A percentile compares a stretch with the other conserved stretches of the same genome.
Conservation (phyloP, 2,329 filamentous ascomycete species). For the Fusarium redolens region DNA sequence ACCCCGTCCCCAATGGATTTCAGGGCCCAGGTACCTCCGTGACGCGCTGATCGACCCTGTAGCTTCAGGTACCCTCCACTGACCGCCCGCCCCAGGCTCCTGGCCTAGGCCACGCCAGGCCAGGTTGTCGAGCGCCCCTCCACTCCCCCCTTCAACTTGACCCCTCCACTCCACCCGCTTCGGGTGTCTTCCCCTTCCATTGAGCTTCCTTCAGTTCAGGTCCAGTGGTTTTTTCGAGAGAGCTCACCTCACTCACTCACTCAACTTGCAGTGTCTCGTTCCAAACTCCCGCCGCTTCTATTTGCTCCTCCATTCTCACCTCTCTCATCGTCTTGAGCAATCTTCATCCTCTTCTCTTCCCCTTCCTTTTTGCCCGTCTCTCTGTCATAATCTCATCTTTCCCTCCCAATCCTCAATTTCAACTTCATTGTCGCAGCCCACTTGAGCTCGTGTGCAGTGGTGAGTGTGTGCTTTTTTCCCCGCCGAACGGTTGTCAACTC, state of each 20-base stretch:
- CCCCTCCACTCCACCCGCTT: slow-evolving; percentile 41
- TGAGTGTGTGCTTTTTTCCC: slow-evolving; percentile 40
- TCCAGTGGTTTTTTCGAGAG: slow-evolving; percentile 45
- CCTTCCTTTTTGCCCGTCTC: slow-evolving; percentile 32
- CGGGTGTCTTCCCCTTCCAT: slow-evolving; percentile 44
- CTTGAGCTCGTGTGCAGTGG: slow-evolving; percentile 42
- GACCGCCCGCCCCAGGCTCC: slow-evolving; percentile 26
- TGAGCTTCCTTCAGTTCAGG: slow-evolving; percentile 41
- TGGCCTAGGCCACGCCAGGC: slow-evolving; percentile 20
- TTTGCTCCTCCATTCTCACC: slow-evolving; percentile 38
- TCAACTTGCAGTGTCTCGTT: slow-evolving; percentile 26
- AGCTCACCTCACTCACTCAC: slow-evolving; percentile 37
- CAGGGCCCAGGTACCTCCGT: slow-evolving; percentile 37
- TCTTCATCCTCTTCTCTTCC: slow-evolving; percentile 23
- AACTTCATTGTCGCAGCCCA: slow-evolving; percentile 40
- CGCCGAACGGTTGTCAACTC: slow-evolving; percentile 34
- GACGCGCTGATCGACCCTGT: slow-evolving; percentile 19
- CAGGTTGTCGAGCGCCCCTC: slow-evolving; percentile 19
- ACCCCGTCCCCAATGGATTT: slow-evolving; percentile 36
- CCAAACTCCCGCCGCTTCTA: slow-evolving; percentile 36
- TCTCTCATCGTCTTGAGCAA: slow-evolving; percentile 37
- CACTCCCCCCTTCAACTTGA: slow-evolving; percentile 31
- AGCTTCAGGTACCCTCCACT: slow-evolving; percentile 32
- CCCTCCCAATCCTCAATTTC: slow-evolving; percentile 35
- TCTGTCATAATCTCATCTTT: slow-evolving; percentile 37